Evolutionary conservation across 1,284 basidiomycete genomes (phyloP).

Genomic region (Ceratobasidium sp.): DNA sequence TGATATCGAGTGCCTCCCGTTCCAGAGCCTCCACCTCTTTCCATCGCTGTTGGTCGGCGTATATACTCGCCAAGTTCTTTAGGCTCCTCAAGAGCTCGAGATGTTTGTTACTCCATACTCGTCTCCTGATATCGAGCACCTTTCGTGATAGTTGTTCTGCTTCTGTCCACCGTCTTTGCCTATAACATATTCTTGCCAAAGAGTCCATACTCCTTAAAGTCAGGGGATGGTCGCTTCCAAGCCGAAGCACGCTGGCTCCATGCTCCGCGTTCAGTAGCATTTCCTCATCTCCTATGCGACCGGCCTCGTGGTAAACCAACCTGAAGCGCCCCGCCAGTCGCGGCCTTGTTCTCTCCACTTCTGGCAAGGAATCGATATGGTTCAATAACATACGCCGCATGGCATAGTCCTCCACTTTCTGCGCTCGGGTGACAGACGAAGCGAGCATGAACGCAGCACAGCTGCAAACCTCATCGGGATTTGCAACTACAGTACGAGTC

Average conservation of each 20-base stretch:
- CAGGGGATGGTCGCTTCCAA: not conserved
- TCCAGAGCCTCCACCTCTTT: not conserved
- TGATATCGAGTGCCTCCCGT: not conserved
- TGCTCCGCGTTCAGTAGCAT: not conserved
- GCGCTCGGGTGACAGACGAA: not conserved
- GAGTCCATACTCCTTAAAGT: not conserved
- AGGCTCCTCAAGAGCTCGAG: not conserved
- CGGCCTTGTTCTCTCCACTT: not conserved
- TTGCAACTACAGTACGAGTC: not conserved
- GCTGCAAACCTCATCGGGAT: not conserved
- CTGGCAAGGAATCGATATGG: not conserved
- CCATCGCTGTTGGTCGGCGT: not conserved
- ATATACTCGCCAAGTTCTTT: slow-evolving; percentile 5
- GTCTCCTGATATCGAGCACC: not conserved
- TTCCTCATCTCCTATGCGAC: not conserved
- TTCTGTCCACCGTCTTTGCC: not conserved
- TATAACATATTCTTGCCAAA: not conserved
- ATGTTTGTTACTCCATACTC: not conserved
- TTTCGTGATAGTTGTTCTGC: not conserved
- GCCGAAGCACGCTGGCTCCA: not conserved
- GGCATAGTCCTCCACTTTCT: not conserved
- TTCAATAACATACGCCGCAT: slow-evolving; percentile 8
- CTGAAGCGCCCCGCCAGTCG: not conserved
- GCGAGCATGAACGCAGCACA: slow-evolving; percentile 9
- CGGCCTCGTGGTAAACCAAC: not conserved